Evolutionary conservation across 164 flowering plant genomes (phyloP).

Genomic region (Houttuynia cordata): DNA sequence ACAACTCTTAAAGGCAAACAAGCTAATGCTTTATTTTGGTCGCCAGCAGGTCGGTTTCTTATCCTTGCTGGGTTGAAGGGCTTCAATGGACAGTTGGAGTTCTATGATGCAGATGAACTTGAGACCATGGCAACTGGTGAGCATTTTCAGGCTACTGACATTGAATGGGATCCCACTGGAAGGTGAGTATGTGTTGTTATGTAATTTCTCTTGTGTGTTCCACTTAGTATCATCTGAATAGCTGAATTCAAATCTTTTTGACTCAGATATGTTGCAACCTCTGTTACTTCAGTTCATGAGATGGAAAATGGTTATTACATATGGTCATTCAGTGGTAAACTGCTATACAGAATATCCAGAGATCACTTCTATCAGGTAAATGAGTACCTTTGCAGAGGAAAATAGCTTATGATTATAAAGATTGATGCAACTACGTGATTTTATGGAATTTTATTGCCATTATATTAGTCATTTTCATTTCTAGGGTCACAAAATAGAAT

Average conservation of each 20-base stretch:
- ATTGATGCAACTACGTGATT: neutral
- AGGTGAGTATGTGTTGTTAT: conserved; percentile 29
- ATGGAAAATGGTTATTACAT: conserved; percentile 96
- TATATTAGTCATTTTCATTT: too few relatives aligned
- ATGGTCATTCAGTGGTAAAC: conserved; percentile 91
- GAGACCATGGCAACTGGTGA: conserved; percentile 91
- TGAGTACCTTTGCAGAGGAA: neutral
- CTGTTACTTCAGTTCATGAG: conserved; percentile 95
- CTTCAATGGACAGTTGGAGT: conserved; percentile 87
- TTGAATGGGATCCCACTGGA: conserved; percentile 99
- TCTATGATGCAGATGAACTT: conserved; percentile 90
- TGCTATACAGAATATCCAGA: conserved; percentile 67
- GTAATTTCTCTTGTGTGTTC: neutral
- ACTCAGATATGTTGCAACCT: conserved; percentile 78
- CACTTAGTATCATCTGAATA: neutral
- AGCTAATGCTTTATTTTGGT: conserved; percentile 97
- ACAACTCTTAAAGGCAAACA: conserved; percentile 84
- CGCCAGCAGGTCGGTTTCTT: conserved; percentile 74
- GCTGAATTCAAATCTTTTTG: neutral
- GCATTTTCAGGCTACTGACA: conserved; percentile 93
- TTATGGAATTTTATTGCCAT: too few relatives aligned
- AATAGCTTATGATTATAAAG: neutral
- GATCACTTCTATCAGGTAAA: conserved; percentile 89
- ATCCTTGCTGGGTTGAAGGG: conserved; percentile 85
- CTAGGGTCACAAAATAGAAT: neutral